phyloP scores from a whole-genome alignment of 371 early-diverging fungal species.

The Ordospora pajunii region DNA sequence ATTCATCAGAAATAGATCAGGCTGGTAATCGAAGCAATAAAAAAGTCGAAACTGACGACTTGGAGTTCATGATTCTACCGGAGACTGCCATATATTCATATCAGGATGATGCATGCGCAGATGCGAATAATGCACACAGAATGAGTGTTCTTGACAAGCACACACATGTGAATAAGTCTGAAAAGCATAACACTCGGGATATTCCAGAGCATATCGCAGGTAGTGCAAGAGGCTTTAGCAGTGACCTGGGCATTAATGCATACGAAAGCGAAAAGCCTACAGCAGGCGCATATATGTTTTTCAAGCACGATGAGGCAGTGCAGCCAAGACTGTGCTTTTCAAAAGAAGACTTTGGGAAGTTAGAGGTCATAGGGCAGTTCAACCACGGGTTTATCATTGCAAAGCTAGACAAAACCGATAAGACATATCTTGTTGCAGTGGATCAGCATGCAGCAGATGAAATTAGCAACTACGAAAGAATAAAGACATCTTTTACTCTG shows the following conservation, averaged over 20 bases:
- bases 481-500: constrained; percentile 55
- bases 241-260: no score
- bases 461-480: constrained; percentile 80
- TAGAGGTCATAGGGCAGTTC: constrained; percentile 87
- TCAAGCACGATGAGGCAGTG: not conserved
- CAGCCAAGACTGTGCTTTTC: not conserved
- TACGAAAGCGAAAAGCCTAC: not conserved
- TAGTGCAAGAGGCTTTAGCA: no score
- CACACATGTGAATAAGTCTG: not conserved
- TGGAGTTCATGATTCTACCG: not conserved
- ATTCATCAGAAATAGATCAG: not conserved
- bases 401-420: constrained; percentile 61
- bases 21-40: not conserved
- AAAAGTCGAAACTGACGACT: not conserved
- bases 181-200: not conserved
- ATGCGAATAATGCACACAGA: no score
- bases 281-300: not conserved
- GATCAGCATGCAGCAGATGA: constrained; percentile 97
- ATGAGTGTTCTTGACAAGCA: no score
- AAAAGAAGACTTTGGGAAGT: constrained; percentile 71
- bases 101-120: no score
- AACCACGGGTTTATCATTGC: constrained; percentile 90
- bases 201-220: not conserved
- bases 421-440: constrained; percentile 72
- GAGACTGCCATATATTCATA: not conserved